phyloP scores from a whole-genome alignment of 2,329 filamentous ascomycete species.

The Aphanocladium album region DNA sequence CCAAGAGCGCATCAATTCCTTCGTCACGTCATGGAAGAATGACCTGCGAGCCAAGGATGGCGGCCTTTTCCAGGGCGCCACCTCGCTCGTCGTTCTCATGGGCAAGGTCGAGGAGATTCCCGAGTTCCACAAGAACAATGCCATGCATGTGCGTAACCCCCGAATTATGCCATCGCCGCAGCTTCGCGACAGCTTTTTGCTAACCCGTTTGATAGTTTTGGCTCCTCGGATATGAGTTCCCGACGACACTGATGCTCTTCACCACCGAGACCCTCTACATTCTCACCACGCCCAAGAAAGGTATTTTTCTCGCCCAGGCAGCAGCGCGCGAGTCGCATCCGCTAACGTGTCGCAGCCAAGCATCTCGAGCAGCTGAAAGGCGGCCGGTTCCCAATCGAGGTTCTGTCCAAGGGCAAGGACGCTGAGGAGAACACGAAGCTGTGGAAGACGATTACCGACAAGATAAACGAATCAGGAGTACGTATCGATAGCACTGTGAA shows the following conservation, averaged over 20 bases:
- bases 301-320: conserved; percentile 38
- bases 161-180: conserved; percentile 1
- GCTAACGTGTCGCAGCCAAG: conserved; percentile 59
- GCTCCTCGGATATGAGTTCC: conserved; percentile 97
- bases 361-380: conserved; percentile 89
- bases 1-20: conserved; percentile 83
- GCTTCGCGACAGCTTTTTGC: neutral
- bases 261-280: conserved; percentile 85
- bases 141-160: conserved; percentile 56
- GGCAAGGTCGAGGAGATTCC: conserved; percentile 89
- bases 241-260: conserved; percentile 88
- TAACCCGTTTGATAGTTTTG: conserved; percentile 64
- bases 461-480: conserved; percentile 83
- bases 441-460: conserved; percentile 76
- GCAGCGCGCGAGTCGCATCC: conserved; percentile 10
- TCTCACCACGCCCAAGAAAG: conserved; percentile 96
- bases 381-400: conserved; percentile 87
- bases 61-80: conserved; percentile 75
- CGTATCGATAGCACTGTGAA: conserved; percentile 32
- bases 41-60: conserved; percentile 85
- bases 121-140: conserved; percentile 92
- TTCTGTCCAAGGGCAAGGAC: conserved; percentile 88
- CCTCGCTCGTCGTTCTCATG: conserved; percentile 84
- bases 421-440: conserved; percentile 86
- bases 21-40: conserved; percentile 90